phyloP scores from a whole-genome alignment of 495 filamentous ascomycete genomes.

The Xylaria acuta region DNA sequence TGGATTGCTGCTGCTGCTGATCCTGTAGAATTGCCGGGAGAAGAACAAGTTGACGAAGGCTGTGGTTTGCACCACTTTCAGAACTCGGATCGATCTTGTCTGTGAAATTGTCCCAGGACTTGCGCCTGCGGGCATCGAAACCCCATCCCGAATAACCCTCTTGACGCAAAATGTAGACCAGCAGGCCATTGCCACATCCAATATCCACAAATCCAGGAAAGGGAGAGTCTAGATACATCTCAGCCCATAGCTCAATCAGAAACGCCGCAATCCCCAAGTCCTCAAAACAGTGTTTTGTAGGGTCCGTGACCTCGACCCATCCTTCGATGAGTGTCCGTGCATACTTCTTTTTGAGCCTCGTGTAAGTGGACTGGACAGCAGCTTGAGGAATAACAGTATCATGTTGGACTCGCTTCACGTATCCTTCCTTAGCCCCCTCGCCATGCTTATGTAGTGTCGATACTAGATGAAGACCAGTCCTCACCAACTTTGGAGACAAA shows the following conservation, averaged over 20 bases:
- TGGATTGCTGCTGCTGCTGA: constrained; percentile 28
- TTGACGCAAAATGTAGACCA: constrained; percentile 81
- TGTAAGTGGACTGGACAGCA: constrained; percentile 78
- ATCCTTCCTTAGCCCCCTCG: constrained; percentile 64
- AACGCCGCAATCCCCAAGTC: constrained; percentile 93
- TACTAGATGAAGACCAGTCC: constrained; percentile 75
- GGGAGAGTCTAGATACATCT: constrained; percentile 69
- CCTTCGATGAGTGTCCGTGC: constrained; percentile 65
- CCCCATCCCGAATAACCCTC: constrained; percentile 90
- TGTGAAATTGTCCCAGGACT: constrained; percentile 80
- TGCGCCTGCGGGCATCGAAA: constrained; percentile 84
- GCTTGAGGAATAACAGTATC: constrained; percentile 78
- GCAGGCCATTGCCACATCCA: constrained; percentile 91
- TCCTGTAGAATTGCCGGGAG: constrained; percentile 64
- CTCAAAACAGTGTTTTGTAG: constrained; percentile 92
- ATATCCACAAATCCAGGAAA: constrained; percentile 96
- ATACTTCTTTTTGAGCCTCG: constrained; percentile 78
- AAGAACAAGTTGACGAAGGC: constrained; percentile 73
- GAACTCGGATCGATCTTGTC: constrained; percentile 32
- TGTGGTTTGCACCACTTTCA: constrained; percentile 47
- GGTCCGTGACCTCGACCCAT: constrained; percentile 89
- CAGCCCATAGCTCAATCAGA: constrained; percentile 87
- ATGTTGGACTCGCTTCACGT: constrained; percentile 75
- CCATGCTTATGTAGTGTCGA: constrained; percentile 79
- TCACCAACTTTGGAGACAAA: constrained; percentile 61